A percentile compares a stretch with the other conserved stretches of the same genome.
phyloP scores from a whole-genome alignment of 306 rosid species.

The Quercus glauca region DNA sequence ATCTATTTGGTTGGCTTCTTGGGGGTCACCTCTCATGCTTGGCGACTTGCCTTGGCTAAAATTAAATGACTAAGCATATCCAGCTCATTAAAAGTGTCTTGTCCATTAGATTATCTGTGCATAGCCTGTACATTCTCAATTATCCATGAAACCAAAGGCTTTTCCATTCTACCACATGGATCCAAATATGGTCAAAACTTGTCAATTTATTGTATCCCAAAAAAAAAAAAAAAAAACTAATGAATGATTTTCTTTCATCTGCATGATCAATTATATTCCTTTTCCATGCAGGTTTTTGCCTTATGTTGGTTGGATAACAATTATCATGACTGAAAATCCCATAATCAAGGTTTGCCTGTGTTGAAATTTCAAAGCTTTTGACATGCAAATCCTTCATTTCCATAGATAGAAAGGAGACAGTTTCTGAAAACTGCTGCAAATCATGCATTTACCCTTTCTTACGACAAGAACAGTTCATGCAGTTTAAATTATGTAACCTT shows the following conservation, averaged over 20 bases:
- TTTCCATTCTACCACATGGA: too few relatives aligned
- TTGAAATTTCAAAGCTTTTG: neutral
- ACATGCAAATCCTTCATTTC: neutral
- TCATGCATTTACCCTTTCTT: neutral
- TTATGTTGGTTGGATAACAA: constrained; percentile 65
- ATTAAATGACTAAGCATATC: neutral
- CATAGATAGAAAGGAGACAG: neutral
- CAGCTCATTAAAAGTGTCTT: neutral
- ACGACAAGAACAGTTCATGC: neutral
- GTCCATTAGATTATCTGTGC: neutral
- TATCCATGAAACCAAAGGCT: too few relatives aligned
- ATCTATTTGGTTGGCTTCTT: too few relatives aligned
- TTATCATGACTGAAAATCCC: constrained; percentile 72
- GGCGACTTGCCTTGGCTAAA: neutral
- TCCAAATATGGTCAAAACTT: too few relatives aligned
- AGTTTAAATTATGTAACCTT: neutral
- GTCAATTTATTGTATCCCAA: too few relatives aligned
- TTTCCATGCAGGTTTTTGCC: constrained; percentile 63
- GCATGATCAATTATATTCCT: neutral
- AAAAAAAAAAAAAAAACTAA: neutral
- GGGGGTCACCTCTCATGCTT: too few relatives aligned
- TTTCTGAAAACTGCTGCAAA: neutral
- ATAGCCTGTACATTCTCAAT: too few relatives aligned
- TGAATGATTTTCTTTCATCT: neutral
- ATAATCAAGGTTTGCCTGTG: constrained; percentile 59